Evolutionary conservation across 441 rosid genomes (phyloP).

Genomic region (Adansonia gregorii): DNA sequence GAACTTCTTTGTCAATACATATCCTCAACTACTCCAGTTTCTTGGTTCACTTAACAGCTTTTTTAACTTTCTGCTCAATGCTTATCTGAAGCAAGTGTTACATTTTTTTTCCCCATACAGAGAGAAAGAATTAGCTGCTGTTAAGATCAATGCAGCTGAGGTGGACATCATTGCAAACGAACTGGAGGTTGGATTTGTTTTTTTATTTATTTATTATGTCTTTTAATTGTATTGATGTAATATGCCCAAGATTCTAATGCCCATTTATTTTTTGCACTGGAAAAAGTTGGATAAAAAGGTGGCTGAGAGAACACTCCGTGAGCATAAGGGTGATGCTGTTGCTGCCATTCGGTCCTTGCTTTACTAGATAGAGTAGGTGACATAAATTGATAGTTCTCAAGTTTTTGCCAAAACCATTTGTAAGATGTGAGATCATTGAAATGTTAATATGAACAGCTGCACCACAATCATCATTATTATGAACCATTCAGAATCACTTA

Average conservation of each 20-base stretch:
- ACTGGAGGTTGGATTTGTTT: slow-evolving; percentile 65
- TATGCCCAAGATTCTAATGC: slow-evolving; percentile 26
- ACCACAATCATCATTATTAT: neutral
- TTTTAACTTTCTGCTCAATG: neutral
- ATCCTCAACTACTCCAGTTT: neutral
- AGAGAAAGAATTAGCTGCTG: slow-evolving; percentile 96
- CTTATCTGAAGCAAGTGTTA: neutral
- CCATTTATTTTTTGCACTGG: slow-evolving; percentile 3
- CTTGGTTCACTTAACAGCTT: neutral
- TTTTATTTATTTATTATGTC: neutral
- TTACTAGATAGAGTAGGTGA: slow-evolving; percentile 32
- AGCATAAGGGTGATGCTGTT: slow-evolving; percentile 95
- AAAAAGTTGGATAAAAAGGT: slow-evolving; percentile 42
- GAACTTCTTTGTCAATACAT: neutral
- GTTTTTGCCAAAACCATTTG: slow-evolving; percentile 20
- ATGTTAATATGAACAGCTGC: neutral
- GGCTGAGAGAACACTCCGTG: slow-evolving; percentile 90
- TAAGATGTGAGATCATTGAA: neutral
- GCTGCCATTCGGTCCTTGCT: slow-evolving; percentile 87
- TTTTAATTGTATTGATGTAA: neutral
- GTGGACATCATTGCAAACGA: slow-evolving; percentile 87
- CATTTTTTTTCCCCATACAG: slow-evolving; percentile 38
- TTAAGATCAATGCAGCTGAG: slow-evolving; percentile 89
- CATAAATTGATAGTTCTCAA: neutral
- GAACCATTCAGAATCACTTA: neutral